These are phyloP conservation scores for Colletotrichum sp. DNA, from an alignment of 2,329 filamentous ascomycete species.

Conservation along the genomic window DNA sequence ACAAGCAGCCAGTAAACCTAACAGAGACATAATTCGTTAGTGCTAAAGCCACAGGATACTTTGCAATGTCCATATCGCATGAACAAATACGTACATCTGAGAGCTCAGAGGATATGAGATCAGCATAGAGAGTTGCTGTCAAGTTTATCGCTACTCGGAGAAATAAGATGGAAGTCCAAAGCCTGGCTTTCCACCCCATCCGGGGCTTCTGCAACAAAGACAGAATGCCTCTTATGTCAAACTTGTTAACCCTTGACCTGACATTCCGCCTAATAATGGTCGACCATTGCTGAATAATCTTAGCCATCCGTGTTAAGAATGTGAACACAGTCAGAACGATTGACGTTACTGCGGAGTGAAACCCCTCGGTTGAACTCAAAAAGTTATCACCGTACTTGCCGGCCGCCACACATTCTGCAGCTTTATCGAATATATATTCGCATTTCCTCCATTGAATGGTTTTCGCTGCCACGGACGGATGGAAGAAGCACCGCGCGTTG, in stretches of 20 bases:
- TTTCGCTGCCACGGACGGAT: not conserved
- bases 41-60: rapidly evolving
- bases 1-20: not conserved
- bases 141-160: not conserved
- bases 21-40: not conserved
- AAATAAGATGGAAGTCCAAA: not conserved
- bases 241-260: rapidly evolving
- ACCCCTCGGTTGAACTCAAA: not conserved
- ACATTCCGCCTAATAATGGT: rapidly evolving
- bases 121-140: not conserved
- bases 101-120: not conserved
- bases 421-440: too few species aligned
- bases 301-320: not conserved
- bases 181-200: rapidly evolving
- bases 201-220: not conserved
- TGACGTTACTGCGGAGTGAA: not conserved
- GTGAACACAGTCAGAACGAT: not conserved
- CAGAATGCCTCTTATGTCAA: not conserved
- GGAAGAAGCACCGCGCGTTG: not conserved
- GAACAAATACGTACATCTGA: not conserved
- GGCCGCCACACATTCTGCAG: not conserved
- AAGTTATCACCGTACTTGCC: rapidly evolving
- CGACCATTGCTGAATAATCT: not conserved
- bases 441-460: not conserved
- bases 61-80: rapidly evolving